These are phyloP conservation scores for Verbena officinalis DNA, from an alignment of 257 asterid genomes.

Conservation along the genomic window DNA sequence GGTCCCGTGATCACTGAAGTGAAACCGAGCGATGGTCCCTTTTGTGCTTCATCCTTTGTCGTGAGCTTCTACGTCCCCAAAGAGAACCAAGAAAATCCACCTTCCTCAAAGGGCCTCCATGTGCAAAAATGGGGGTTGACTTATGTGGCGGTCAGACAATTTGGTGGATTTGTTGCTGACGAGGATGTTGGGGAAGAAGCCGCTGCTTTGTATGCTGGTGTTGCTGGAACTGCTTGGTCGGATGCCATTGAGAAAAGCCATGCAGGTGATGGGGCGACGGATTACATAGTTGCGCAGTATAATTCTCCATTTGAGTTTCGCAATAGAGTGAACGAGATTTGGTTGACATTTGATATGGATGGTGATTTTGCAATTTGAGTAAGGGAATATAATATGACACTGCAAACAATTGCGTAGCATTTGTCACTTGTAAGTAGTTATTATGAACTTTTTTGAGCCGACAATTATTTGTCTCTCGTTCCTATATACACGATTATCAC, in stretches of 20 bases:
- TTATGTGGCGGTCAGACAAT: conserved; percentile 68
- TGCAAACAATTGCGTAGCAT: not conserved
- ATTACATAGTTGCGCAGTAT: conserved; percentile 75
- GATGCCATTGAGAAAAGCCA: conserved; percentile 57
- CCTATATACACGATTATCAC: too few species aligned
- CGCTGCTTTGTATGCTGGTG: conserved; percentile 53
- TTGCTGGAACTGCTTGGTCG: conserved; percentile 65
- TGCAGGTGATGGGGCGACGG: conserved; percentile 36
- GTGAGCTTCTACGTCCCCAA: conserved; percentile 77
- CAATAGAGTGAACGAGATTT: conserved; percentile 74
- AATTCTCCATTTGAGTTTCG: conserved; percentile 81
- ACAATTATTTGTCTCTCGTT: too few species aligned
- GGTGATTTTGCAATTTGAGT: conserved; percentile 22
- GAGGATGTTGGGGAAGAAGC: conserved; percentile 61
- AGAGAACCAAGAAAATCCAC: conserved; percentile 66
- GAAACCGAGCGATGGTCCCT: conserved; percentile 83
- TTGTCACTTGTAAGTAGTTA: too few species aligned
- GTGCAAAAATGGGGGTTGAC: conserved; percentile 65
- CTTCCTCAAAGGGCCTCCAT: conserved; percentile 65
- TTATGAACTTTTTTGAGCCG: too few species aligned
- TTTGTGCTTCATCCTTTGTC: conserved; percentile 67
- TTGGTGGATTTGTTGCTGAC: conserved; percentile 63
- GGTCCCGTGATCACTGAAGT: conserved; percentile 77
- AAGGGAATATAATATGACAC: not conserved
- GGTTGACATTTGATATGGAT: conserved; percentile 59